Base-by-base conservation (phyloP, 441 rosid genomes). In the Hura crepitans region DNA sequence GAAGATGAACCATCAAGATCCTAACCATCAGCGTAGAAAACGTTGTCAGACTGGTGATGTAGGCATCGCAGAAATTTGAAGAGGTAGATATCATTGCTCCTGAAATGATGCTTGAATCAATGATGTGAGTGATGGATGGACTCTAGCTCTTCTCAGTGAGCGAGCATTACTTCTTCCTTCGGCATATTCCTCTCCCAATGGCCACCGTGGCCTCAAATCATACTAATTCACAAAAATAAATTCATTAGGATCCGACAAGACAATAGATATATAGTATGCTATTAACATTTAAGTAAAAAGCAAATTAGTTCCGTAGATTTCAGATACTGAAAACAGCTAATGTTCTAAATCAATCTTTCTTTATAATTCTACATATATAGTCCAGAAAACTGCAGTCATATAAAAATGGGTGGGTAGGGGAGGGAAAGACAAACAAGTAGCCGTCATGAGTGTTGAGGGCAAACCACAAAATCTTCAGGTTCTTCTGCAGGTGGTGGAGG, bases 171-270 rank as follows among this genome's bases (percentile, higher is more conserved):
- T 92, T 82, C 86, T 90, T 69, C 99, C 99, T 85, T 79, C 80
- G 2, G 87, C 90, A 70, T 84, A 84, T 77, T 92, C 99, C 76
- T 90, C 96, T 53, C 97, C 97, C 28, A 92, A 69, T 23, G 99
- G 97, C 99, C 99, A 94, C 81, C 97, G 85, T 30, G 99, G 94
- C 69, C 97, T 80, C 77, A 94, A 66, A 81, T 94, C 99, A 84
- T 79, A 90, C 99, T 94, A 78, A 30, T 62, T 47, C 72, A 68
- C 33, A 55, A 70, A n/a, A 31, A 65, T 60, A 73, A 75, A 56
- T 65, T 59, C 65, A 55, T 45, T 31, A 66, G 25, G 13, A 5
- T 18, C 15, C 13, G 30, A 66, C 71, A n/a, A n/a, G n/a, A n/a
- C n/a, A n/a, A n/a, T n/a, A n/a, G n/a, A n/a, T n/a, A 22, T 23